A percentile compares a stretch with the other conserved stretches of the same genome.
Conservation (phyloP, 2,329 filamentous ascomycete species). For the Nemania serpens region DNA sequence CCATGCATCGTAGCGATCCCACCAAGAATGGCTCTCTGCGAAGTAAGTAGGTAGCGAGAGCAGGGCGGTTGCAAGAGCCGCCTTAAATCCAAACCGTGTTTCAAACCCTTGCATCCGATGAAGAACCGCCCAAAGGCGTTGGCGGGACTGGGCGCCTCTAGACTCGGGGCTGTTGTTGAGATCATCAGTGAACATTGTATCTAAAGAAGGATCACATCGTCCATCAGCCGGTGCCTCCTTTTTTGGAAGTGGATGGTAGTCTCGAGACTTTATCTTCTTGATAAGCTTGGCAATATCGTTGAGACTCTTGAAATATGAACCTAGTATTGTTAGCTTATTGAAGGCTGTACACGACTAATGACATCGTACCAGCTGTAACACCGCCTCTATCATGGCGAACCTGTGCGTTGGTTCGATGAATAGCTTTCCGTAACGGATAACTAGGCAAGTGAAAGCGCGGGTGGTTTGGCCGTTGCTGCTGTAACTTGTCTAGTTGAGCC, state of each 20-base stretch:
- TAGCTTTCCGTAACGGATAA: constrained; percentile 58
- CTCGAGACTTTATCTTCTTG: constrained; percentile 47
- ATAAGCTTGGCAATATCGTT: constrained; percentile 50
- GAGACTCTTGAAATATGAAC: constrained; percentile 51
- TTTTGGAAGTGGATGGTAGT: constrained; percentile 42
- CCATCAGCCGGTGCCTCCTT: constrained; percentile 33
- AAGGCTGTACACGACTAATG: neutral
- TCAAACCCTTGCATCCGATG: constrained; percentile 63
- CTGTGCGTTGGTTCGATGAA: constrained; percentile 60
- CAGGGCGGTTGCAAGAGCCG: constrained; percentile 54
- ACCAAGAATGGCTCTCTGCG: constrained; percentile 52
- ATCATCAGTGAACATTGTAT: constrained; percentile 47
- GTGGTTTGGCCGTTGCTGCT: constrained; percentile 45
- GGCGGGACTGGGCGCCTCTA: constrained; percentile 48
- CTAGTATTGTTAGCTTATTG: constrained; percentile 27
- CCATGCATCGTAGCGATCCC: constrained; percentile 60
- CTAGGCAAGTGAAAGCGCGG: constrained; percentile 55
- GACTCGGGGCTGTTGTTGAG: constrained; percentile 42
- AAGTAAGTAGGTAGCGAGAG: constrained; percentile 61
- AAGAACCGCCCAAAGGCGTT: constrained; percentile 54
- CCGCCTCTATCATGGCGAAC: constrained; percentile 64
- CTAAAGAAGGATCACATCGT: constrained; percentile 43
- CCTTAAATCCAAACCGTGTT: constrained; percentile 61
- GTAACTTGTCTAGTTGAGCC: constrained; percentile 54
- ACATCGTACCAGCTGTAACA: constrained; percentile 54